phyloP scores from a whole-genome alignment of 164 flowering plant genomes.

The grape (Vitis vinifera) region DNA sequence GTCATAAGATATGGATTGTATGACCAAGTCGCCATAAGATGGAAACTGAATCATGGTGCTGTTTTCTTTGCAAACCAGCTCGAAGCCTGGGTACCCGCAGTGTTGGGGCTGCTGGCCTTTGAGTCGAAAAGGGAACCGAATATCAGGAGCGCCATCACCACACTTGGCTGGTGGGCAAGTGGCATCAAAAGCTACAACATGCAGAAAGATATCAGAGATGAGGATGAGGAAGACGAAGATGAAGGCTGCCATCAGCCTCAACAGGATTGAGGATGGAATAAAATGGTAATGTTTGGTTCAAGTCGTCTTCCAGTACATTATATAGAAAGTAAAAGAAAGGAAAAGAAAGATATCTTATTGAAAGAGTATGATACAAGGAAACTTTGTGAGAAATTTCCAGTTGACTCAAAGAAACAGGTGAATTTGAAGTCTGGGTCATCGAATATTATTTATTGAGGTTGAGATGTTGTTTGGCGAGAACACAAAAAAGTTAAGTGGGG shows the following conservation, averaged over 20 bases:
- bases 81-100: slow-evolving; percentile 20
- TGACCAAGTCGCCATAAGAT: slow-evolving; percentile 29
- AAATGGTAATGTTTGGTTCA: too few species aligned
- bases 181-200: slow-evolving; percentile 1
- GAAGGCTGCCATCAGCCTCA: slow-evolving; percentile 10
- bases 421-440: too few species aligned
- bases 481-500: too few species aligned
- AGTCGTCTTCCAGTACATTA: too few species aligned
- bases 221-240: background rate
- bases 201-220: background rate
- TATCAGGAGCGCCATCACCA: slow-evolving; percentile 11
- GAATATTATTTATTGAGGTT: too few species aligned
- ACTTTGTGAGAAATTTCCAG: too few species aligned
- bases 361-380: too few species aligned
- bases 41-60: slow-evolving; percentile 36
- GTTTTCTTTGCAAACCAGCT: slow-evolving; percentile 33
- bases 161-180: slow-evolving; percentile 6
- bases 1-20: slow-evolving; percentile 40
- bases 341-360: too few species aligned
- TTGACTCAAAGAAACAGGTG: too few species aligned
- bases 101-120: slow-evolving; percentile 10
- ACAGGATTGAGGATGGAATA: background rate
- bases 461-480: too few species aligned
- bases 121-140: slow-evolving; percentile 27
- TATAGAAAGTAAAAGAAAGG: too few species aligned